Base-by-base conservation (phyloP, 2,329 filamentous ascomycete species). In the Leptographium wingfieldii region DNA sequence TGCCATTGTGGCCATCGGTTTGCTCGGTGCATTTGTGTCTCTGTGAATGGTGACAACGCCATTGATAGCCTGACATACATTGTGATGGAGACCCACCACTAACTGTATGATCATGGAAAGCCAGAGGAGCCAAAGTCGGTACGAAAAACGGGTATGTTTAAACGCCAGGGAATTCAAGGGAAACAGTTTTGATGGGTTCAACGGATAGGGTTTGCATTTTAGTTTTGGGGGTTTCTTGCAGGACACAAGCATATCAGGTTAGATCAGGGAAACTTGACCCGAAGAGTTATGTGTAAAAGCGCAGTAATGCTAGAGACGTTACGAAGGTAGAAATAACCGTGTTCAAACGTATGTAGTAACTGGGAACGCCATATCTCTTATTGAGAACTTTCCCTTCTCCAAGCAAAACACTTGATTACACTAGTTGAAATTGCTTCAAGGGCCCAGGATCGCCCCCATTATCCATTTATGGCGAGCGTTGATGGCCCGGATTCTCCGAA, bases 21-120 rank as follows among this genome's bases (percentile, higher is more conserved):
- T 73, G 53, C 59, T 72, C 31, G 70, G 69, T 16, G 70, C 70
- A 10, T 66, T 72, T 48, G 65, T 70, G 56, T 68, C 69, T 62
- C 63, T 75, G 67, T 76, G 70, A 71, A 63, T n/a, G 49, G 14
- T 19, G 5, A 1, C 5, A 6, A 43, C 12, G 40, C 40, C 40
- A 43, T 43, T 19, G 5, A 6, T 31, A 43, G 40, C 16, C 40
- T 43, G 40, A n/a, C 11, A 43, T 43, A 3, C 5, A 16, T 2
- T n/a, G 40, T 43, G 40, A 19, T 43, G 40, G 14, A 43, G 14
- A 43, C 14, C 40, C 40, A 43, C 16, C 40, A 19, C 2, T 14
- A 35, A 25, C 3, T n/a, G 16, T 27, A 27, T 14, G 46, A 38
- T 27, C 25, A 57, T 58, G 52, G 3, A 43, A 33, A 19, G 27